Base-by-base conservation (phyloP, 345 rosid species). In the Brassica rapa region DNA sequence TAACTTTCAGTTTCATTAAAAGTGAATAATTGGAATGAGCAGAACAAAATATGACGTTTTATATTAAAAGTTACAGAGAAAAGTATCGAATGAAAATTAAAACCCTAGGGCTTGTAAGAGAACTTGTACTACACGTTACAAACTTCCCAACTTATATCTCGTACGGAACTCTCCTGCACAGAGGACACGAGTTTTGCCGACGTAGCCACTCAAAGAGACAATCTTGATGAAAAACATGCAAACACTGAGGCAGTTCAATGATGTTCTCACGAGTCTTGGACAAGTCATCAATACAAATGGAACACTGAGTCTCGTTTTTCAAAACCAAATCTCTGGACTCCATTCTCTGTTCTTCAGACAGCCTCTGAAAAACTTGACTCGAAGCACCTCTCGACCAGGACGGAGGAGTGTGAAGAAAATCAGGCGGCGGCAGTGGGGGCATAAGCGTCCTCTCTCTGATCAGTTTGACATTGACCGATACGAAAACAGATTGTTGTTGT, bases 121-220 rank as follows among this genome's bases (percentile, higher is more conserved):
- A 24, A 24, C 7, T 57, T 57, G 12, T 23, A 23, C 30, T 9
- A 23, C 12, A 23, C 23, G 63, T 8, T 56, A 56, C 62, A 15
- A 56, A 56, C 27, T 8, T n/a, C 19, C 21, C 21, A 51, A 51
- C 21, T n/a, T 49, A 14, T 49, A 49, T 14, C 56, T 49, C 19
- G n/a, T 70, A 70, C 4, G 51, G 51, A 55, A 27, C 56, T 1
- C 32, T 59, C 37, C 66, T 62, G 23, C 63, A 70, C 51, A 70
- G 23, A 3, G 64, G 64, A 32, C 64, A 70, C 9, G 73, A 70
- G 64, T 70, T 70, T 10, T 35, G 19, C 5, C 51, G 64, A 33
- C 6, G 12, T 6, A 70, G 64, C 74, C 74, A 32, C 32, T 76
- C 62, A 9, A 59, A 43, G 35, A 68, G 25, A 57, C 79, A 76